Evolutionary conservation across 768 basidiomycete species (phyloP), one percentile per base, ranked within the genome.

Genomic region (Favolaschia claudopus): DNA sequence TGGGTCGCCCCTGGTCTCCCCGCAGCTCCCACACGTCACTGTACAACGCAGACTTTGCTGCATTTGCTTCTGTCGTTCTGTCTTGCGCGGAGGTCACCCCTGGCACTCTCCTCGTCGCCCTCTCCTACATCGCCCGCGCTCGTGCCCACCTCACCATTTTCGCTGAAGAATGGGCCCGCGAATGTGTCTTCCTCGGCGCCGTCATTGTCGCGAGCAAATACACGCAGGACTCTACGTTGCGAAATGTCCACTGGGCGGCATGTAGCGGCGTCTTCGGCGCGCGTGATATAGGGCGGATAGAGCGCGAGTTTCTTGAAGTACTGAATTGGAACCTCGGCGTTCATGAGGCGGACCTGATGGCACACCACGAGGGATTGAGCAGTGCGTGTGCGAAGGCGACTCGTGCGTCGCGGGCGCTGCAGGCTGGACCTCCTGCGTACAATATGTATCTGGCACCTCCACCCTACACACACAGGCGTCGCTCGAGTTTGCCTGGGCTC

Each of bases 171-270:
- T 83, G 81, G 81, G 86, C 86, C n/a, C 79, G 83, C 58, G 85
- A 87, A 71, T 84, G 86, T 36, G 86, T 88, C 24, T 87, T 88
- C 70, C 80, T 88, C 25, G 86, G 86, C 51, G 84, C 85, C 6
- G 71, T 87, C 61, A 86, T 88, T 72, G 72, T 77, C 28, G 86
- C 86, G 1, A 83, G 82, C 77, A 88, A 88, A 74, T 44, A 44
- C 42, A 44, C 42, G 22, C 12, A 44, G 12, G 42, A 44, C 42
- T 44, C 42, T 12, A 19, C 42, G 20, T 20, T 25, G 12, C 12
- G 22, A 76, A 86, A 86, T 75, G 72, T 82, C 40, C 85, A 86
- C 66, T 86, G 85, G 85, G 78, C 81, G 15, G 68, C 78, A 17
- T 82, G 79, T 62, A 81, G 82, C 0, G 77, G 79, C 5, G 79